These are phyloP conservation scores for Diaporthe australafricana DNA, from an alignment of 2,329 filamentous ascomycete species.

Conservation along the genomic window DNA sequence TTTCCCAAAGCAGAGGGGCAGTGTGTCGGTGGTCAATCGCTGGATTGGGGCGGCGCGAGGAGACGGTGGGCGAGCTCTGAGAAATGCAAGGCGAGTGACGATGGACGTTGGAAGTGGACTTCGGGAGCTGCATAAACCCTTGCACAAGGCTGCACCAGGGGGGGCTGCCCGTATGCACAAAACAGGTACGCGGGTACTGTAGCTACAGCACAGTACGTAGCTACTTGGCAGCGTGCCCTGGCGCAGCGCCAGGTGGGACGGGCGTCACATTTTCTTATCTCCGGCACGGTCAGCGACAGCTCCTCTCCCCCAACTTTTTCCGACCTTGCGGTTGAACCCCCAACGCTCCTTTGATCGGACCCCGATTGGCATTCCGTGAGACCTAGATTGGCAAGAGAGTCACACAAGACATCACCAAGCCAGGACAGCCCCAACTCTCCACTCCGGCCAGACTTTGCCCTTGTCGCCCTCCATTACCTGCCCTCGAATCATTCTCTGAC, in stretches of 20 bases:
- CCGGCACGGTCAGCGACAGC: conserved; percentile 1
- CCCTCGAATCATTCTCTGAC: background rate
- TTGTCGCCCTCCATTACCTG: background rate
- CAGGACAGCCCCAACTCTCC: conserved; percentile 4
- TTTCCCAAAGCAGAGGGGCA: background rate
- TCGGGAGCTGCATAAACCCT: conserved; percentile 21
- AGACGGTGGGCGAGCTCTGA: background rate
- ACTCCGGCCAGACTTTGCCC: conserved; percentile 8
- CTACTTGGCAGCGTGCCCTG: too few species aligned
- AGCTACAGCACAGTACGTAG: too few species aligned
- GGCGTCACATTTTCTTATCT: conserved; percentile 31
- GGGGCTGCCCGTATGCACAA: background rate
- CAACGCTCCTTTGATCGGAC: conserved; percentile 34
- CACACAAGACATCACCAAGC: conserved; percentile 10
- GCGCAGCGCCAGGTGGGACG: conserved; percentile 10
- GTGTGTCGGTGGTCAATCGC: conserved; percentile 41
- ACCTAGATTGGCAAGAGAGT: background rate
- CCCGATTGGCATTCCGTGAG: conserved; percentile 22
- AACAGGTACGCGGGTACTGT: background rate
- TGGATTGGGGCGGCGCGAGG: conserved; percentile 33
- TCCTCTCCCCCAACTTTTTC: conserved; percentile 26
- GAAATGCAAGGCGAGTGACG: conserved; percentile 1
- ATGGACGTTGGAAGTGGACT: conserved; percentile 13
- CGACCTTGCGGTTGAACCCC: background rate
- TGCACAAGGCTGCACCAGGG: conserved; percentile 7